Evolutionary conservation across 1,139 yeast genomes (phyloP), one percentile per base, ranked within the genome.

Genomic region (Saccharomycopsis phalli): DNA sequence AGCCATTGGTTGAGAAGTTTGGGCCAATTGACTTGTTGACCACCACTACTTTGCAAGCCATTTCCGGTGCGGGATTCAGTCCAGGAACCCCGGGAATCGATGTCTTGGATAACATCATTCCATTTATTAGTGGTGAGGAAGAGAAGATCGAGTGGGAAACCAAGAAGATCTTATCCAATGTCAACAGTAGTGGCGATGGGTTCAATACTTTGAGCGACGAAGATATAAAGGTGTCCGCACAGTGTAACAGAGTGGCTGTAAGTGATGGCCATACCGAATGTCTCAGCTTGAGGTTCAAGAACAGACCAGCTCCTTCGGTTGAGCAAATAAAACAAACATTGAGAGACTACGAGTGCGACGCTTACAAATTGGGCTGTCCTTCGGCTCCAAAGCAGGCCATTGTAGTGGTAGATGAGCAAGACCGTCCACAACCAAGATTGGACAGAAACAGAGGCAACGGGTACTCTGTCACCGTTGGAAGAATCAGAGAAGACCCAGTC

Each of bases 121-220:
- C 99, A 36, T 88, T 68, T 69, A 91, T 91, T 56, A 72, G 91
- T 48, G 96, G 98, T 38, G 99, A 91, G 65, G 99, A 91, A 65
- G 99, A 93, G 52, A 91, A 91, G 66, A 86, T 91, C 52, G 98
- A 93, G 65, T 87, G 94, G 94, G 99, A 91, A 66, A 87, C 98
- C 41, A 83, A 84, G 60, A 91, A 91, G 68, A 91, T 91, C 51
- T 71, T 91, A 53, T 96, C 96, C 50, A 53, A 60, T 29, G 58
- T 81, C 39, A 68, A 68, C 47, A 55, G 57, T 2, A 49, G 61
- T 19, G 59, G 57, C 23, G 77, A 71, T 41, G 76, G 76, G n/a
- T 77, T 88, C 53, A 66, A 68, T 11, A 66, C 80, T 41, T 66
- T 87, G 47, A 62, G 80, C 5, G 80, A 76, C 36, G 77, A 78